These are phyloP conservation scores for Fusarium sp. DNA, from an alignment of 2,329 filamentous ascomycete genomes.

Conservation along the genomic window DNA sequence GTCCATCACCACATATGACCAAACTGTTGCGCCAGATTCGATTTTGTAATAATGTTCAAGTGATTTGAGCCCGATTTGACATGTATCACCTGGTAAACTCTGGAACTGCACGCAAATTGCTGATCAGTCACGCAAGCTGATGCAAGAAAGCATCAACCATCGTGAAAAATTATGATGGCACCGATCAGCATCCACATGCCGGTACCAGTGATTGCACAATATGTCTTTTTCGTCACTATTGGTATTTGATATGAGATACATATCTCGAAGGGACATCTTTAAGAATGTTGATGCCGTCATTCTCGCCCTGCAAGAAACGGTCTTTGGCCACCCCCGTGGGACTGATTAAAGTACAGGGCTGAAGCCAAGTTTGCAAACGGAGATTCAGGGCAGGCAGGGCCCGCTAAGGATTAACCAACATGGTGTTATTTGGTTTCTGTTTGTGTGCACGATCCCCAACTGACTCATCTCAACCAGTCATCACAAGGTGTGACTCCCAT, in stretches of 20 bases:
- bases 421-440: background rate
- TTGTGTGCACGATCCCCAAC: background rate
- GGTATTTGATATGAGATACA: background rate
- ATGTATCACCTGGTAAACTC: conserved; percentile 4
- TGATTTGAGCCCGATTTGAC: background rate
- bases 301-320: conserved; percentile 8
- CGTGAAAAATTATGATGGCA: conserved; percentile 5
- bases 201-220: background rate
- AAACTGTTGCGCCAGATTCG: conserved; percentile 14
- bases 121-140: conserved; percentile 6
- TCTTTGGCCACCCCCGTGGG: background rate
- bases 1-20: conserved; percentile 20
- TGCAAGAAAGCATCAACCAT: conserved; percentile 2
- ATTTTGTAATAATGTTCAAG: background rate
- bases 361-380: conserved; percentile 20
- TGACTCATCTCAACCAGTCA: conserved; percentile 1
- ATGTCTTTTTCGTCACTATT: background rate
- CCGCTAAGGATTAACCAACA: background rate
- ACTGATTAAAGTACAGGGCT: conserved; percentile 21
- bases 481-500: background rate
- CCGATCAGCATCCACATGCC: conserved; percentile 12
- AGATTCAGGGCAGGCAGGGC: background rate
- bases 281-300: conserved; percentile 36
- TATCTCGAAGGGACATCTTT: background rate
- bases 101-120: background rate